A percentile compares a stretch with the other conserved stretches of the same genome.
Evolutionary conservation across 257 asterid genomes (phyloP).

Genomic region (Scutellaria baicalensis): DNA sequence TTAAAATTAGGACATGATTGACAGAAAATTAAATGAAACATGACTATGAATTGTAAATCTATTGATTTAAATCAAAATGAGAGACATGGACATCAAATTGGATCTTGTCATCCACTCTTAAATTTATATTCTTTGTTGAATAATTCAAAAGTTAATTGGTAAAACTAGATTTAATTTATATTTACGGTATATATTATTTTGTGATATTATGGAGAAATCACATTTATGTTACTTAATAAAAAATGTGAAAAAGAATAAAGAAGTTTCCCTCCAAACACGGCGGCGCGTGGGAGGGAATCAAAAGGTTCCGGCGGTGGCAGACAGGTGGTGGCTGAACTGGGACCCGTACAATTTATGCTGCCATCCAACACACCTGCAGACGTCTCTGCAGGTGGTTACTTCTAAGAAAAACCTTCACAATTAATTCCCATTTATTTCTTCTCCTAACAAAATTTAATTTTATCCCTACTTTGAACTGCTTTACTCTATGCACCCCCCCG

Average conservation of each 20-base stretch:
- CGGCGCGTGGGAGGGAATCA: not conserved
- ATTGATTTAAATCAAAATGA: no score
- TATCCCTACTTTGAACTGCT: conserved; percentile 13
- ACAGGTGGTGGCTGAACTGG: conserved; percentile 9
- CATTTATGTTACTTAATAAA: no score
- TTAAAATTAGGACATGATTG: no score
- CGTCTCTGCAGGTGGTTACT: conserved; percentile 18
- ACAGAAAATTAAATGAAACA: no score
- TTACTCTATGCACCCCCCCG: not conserved
- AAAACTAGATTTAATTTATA: no score
- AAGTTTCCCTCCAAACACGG: not conserved
- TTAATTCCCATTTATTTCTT: conserved; percentile 22
- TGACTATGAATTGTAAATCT: no score
- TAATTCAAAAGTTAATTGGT: no score
- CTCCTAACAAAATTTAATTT: conserved; percentile 31
- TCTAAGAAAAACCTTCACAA: conserved; percentile 16
- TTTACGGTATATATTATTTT: no score
- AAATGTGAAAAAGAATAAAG: not conserved
- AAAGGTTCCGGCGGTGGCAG: conserved; percentile 2
- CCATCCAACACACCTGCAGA: conserved; percentile 10
- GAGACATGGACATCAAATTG: no score
- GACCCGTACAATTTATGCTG: conserved; percentile 16
- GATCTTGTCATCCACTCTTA: no score
- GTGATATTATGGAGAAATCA: no score
- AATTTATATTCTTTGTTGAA: no score